A percentile compares a stretch with the other conserved stretches of the same genome.
phyloP scores from a whole-genome alignment of 805 yeast species.

The Wickerhamomyces canadensis region DNA sequence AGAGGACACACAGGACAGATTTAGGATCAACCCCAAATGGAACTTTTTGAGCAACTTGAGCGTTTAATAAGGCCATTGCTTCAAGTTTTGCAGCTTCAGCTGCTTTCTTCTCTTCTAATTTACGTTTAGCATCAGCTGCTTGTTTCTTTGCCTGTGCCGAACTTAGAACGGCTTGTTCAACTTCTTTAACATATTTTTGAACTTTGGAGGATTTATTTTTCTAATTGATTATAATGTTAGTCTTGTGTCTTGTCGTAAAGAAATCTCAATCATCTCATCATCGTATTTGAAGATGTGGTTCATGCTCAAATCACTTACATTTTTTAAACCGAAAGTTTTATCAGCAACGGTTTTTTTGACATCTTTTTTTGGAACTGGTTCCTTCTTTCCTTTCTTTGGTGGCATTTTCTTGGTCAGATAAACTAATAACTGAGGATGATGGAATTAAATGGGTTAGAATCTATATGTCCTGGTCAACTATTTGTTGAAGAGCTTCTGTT shows the following conservation, averaged over 20 bases:
- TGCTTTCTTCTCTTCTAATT: slow-evolving; percentile 78
- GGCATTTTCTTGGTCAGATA: slow-evolving; percentile 46
- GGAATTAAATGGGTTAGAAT: neutral
- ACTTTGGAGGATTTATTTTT: slow-evolving; percentile 93
- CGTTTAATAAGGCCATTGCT: slow-evolving; percentile 70
- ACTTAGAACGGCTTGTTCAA: slow-evolving; percentile 50
- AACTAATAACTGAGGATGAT: neutral
- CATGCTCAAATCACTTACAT: slow-evolving; percentile 28
- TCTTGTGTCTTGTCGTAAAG: neutral
- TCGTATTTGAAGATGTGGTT: neutral
- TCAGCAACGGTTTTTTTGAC: slow-evolving; percentile 72
- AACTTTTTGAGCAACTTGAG: slow-evolving; percentile 72
- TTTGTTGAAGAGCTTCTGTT: neutral
- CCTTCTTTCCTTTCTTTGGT: slow-evolving; percentile 66
- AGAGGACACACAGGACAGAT: slow-evolving; percentile 82
- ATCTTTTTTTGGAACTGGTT: slow-evolving; percentile 40
- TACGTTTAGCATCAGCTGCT: slow-evolving; percentile 68
- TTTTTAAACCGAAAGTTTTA: slow-evolving; percentile 93
- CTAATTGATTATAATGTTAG: slow-evolving; percentile 3
- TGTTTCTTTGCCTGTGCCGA: slow-evolving; percentile 57
- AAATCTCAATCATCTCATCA: too few species aligned
- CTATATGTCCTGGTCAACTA: neutral
- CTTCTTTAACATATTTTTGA: slow-evolving; percentile 65
- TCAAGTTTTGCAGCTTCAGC: slow-evolving; percentile 86
- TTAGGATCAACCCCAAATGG: slow-evolving; percentile 98